Conservation (phyloP, 345 rosid genomes). For the Gossypium rotundifolium region DNA sequence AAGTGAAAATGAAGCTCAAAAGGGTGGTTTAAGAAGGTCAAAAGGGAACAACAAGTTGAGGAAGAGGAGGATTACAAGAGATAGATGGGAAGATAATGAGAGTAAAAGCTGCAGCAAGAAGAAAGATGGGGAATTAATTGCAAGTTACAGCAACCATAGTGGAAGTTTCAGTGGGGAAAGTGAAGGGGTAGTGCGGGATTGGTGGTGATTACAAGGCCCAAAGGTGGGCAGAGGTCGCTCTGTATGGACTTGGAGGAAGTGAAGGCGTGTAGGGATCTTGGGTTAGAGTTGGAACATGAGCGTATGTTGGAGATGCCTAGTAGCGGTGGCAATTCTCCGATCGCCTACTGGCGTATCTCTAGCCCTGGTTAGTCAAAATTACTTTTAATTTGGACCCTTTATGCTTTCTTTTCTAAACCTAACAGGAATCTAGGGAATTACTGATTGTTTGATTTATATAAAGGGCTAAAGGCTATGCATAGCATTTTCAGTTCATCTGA, state of each 20-base stretch:
- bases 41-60: constrained; percentile 30
- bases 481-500: too few relatives aligned
- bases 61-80: constrained; percentile 19
- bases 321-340: constrained; percentile 84
- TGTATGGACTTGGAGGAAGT: constrained; percentile 92
- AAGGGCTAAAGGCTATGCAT: neutral
- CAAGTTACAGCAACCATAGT: constrained; percentile 14
- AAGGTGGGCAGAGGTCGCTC: constrained; percentile 66
- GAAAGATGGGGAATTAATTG: constrained; percentile 14
- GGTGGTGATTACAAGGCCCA: constrained; percentile 76
- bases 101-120: constrained; percentile 21
- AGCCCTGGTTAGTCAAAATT: constrained; percentile 60
- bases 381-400: neutral
- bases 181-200: constrained; percentile 48
- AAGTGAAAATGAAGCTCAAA: constrained; percentile 64
- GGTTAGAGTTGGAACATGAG: constrained; percentile 81
- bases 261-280: constrained; percentile 84
- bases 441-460: neutral
- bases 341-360: constrained; percentile 81
- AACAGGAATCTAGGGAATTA: neutral
- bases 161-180: constrained; percentile 54
- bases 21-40: constrained; percentile 12
- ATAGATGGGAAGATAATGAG: constrained; percentile 3
- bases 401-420: neutral
- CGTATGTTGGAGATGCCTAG: constrained; percentile 63